Conservation (phyloP, 371 early-diverging fungal genomes). For the Dinochytrium kinnereticum region DNA sequence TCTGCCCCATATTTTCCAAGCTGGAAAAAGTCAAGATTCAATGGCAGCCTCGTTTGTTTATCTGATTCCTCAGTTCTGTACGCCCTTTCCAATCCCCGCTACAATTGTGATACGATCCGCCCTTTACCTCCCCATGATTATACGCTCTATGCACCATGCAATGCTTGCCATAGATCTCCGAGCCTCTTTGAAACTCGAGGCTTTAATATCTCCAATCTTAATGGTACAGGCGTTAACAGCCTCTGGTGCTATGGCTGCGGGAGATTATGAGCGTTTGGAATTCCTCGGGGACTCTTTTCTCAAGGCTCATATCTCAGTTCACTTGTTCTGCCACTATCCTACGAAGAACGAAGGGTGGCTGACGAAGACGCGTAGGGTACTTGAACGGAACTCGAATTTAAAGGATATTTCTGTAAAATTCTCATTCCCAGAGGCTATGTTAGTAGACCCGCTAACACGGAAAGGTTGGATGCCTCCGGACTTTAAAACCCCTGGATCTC, state of each 20-base stretch:
- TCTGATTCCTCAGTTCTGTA: conserved; percentile 67
- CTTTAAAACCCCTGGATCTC: neutral
- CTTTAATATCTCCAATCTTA: neutral
- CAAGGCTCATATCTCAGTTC: conserved; percentile 81
- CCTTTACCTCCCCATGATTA: conserved; percentile 63
- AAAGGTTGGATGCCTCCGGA: conserved; percentile 40
- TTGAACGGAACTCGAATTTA: conserved; percentile 62
- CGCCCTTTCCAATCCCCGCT: conserved; percentile 56
- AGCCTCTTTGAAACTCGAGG: neutral
- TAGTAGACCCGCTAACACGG: conserved; percentile 33
- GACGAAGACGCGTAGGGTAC: conserved; percentile 26
- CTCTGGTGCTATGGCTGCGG: conserved; percentile 60
- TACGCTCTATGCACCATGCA: conserved; percentile 37
- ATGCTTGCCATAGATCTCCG: conserved; percentile 38
- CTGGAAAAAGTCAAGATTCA: conserved; percentile 15
- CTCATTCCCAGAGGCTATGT: conserved; percentile 58
- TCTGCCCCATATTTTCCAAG: conserved; percentile 40
- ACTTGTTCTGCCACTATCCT: conserved; percentile 79
- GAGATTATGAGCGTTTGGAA: conserved; percentile 94
- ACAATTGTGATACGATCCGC: conserved; percentile 70
- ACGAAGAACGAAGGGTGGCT: conserved; percentile 71
- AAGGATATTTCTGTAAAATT: conserved; percentile 57
- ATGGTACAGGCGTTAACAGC: conserved; percentile 43
- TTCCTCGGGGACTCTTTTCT: conserved; percentile 93
- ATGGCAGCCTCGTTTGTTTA: conserved; percentile 45